Percentiles rank a stretch among this genome's conserved stretches.
phyloP scores from a whole-genome alignment of 2,329 filamentous ascomycete species.

The Colletotrichum tabaci region DNA sequence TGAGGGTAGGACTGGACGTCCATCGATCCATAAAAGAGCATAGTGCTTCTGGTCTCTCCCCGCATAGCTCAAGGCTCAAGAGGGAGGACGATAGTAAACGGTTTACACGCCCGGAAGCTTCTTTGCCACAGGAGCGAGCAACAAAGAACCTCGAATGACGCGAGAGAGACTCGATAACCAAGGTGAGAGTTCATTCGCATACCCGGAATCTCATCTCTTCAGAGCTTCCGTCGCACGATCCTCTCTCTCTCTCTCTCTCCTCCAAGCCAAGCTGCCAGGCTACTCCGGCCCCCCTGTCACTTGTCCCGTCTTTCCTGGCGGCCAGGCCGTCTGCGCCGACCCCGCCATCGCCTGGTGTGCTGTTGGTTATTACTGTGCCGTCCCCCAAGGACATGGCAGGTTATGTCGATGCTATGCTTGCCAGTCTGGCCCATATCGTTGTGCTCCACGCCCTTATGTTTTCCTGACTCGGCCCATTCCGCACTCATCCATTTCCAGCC shows the following conservation, averaged over 20 bases:
- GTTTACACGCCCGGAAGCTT: background rate
- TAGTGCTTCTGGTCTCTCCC: background rate
- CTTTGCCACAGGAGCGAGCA: too few relatives aligned
- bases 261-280: conserved; percentile 47
- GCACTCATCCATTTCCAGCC: conserved; percentile 55
- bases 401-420: conserved; percentile 56
- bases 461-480: conserved; percentile 53
- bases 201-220: background rate
- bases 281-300: conserved; percentile 51
- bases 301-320: conserved; percentile 38
- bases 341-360: conserved; percentile 55
- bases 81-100: background rate
- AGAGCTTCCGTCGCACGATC: background rate
- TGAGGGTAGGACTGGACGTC: background rate
- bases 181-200: conserved; percentile 16
- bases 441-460: conserved; percentile 49
- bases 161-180: conserved; percentile 1
- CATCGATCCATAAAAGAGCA: background rate
- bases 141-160: background rate
- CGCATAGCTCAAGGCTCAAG: background rate
- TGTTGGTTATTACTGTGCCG: conserved; percentile 55
- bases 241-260: background rate
- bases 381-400: conserved; percentile 53
- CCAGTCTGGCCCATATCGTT: conserved; percentile 56
- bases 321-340: conserved; percentile 50